Conservation (phyloP, 805 yeast genomes). For the Allodekkera sacchari region DNA sequence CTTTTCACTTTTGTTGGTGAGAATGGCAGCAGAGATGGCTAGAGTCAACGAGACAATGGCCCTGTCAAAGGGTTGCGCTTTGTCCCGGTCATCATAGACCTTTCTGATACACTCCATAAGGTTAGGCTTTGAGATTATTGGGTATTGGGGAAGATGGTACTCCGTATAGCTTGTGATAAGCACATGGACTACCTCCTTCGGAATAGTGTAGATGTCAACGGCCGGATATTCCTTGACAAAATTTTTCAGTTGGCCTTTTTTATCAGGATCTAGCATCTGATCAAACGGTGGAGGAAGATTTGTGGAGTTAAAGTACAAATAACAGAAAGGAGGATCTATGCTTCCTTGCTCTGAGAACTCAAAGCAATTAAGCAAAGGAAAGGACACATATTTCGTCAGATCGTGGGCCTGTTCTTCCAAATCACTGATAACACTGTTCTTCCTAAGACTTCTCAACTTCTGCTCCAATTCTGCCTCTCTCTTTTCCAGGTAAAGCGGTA, state of each 20-base stretch:
- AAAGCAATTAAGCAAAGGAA: slow-evolving; percentile 5
- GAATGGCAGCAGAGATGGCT: slow-evolving; percentile 10
- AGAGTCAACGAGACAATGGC: slow-evolving; percentile 7
- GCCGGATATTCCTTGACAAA: slow-evolving; percentile 8
- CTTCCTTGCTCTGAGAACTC: slow-evolving; percentile 4
- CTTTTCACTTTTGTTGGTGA: slow-evolving; percentile 8
- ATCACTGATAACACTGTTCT: slow-evolving; percentile 3
- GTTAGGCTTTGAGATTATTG: slow-evolving; percentile 5
- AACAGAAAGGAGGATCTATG: slow-evolving; percentile 2
- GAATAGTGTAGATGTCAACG: slow-evolving; percentile 7
- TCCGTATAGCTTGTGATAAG: slow-evolving; percentile 8
- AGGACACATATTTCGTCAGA: slow-evolving; percentile 6
- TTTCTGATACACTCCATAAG: not conserved
- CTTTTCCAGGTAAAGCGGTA: slow-evolving; percentile 4
- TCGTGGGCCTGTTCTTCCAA: slow-evolving; percentile 6
- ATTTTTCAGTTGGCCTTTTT: slow-evolving; percentile 5
- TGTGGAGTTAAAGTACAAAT: slow-evolving; percentile 7
- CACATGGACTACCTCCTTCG: slow-evolving; percentile 5
- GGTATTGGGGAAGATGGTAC: slow-evolving; percentile 9
- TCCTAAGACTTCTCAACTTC: slow-evolving; percentile 4
- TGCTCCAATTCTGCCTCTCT: slow-evolving; percentile 8
- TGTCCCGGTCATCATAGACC: slow-evolving; percentile 3
- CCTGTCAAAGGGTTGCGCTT: slow-evolving; percentile 3
- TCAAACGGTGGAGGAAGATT: slow-evolving; percentile 9
- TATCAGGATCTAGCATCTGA: slow-evolving; percentile 2